Evolutionary conservation across 139 green algal genomes (phyloP).

Genomic region (Picochlorum sp.): DNA sequence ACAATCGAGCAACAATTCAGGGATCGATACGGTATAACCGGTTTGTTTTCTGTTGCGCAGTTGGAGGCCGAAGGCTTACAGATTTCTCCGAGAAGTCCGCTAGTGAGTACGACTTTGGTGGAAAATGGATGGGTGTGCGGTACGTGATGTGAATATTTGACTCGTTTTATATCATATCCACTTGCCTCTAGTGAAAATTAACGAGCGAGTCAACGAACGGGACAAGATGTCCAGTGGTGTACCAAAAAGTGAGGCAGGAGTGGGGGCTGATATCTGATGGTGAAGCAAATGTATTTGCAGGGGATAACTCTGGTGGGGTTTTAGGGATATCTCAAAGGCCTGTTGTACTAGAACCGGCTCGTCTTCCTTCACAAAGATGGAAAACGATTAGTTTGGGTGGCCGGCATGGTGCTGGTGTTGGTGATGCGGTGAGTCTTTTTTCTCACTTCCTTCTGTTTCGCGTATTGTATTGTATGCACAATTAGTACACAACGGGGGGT

Average conservation of each 20-base stretch:
- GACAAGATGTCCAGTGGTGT: too few species aligned
- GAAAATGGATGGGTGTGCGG: constrained; percentile 74
- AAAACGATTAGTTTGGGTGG: constrained; percentile 54
- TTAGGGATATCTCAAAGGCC: constrained; percentile 27
- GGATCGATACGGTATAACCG: too few species aligned
- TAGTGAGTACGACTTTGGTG: constrained; percentile 57
- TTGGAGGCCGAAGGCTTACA: constrained; percentile 18
- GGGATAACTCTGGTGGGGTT: constrained; percentile 24
- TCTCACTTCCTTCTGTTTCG: too few species aligned
- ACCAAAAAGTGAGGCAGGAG: too few species aligned
- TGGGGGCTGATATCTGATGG: too few species aligned
- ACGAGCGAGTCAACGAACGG: too few species aligned
- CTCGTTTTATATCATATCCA: neutral
- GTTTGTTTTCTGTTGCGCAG: neutral
- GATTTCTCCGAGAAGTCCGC: constrained; percentile 44
- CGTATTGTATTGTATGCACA: too few species aligned
- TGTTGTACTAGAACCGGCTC: constrained; percentile 31
- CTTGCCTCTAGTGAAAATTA: too few species aligned
- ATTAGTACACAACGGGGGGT: too few species aligned
- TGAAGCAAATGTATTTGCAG: constrained; percentile 11
- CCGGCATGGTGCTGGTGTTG: constrained; percentile 49
- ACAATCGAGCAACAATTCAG: neutral
- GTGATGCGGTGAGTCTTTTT: too few species aligned
- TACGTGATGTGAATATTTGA: constrained; percentile 19
- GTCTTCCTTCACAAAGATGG: constrained; percentile 47